Conservation (phyloP, 2,329 filamentous ascomycete genomes). For the Knufia petricola region DNA sequence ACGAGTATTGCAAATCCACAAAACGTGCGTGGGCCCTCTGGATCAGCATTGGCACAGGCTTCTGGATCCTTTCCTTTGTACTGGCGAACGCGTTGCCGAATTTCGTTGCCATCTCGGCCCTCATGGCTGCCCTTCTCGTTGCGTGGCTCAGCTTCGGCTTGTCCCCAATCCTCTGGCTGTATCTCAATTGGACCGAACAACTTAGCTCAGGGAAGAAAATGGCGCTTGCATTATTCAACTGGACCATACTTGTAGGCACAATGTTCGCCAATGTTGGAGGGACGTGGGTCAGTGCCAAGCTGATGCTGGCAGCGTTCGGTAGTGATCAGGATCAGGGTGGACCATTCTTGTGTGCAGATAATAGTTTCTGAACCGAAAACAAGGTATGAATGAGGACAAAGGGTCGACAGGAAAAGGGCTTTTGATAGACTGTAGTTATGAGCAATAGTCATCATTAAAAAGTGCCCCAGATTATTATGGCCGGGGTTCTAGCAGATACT, state of each 20-base stretch:
- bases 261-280: constrained; percentile 9
- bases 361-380: too few relatives aligned
- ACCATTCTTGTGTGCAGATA: constrained; percentile 9
- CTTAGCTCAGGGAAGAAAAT: constrained; percentile 9
- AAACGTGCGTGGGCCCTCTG: constrained; percentile 29
- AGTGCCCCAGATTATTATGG: too few relatives aligned
- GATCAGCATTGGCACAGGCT: constrained; percentile 30
- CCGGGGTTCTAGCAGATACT: too few relatives aligned
- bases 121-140: constrained; percentile 60
- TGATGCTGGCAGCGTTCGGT: constrained; percentile 7
- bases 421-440: too few relatives aligned
- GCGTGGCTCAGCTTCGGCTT: constrained; percentile 72
- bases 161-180: constrained; percentile 38
- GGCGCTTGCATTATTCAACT: constrained; percentile 5
- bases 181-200: constrained; percentile 31
- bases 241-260: neutral
- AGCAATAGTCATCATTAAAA: too few relatives aligned
- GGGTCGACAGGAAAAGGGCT: too few relatives aligned
- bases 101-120: constrained; percentile 55
- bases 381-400: too few relatives aligned
- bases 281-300: constrained; percentile 10
- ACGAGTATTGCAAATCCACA: constrained; percentile 29
- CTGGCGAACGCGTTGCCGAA: constrained; percentile 82
- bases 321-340: constrained; percentile 6
- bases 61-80: constrained; percentile 73